phyloP scores from a whole-genome alignment of 148 eudicot genomes.

The Cornus florida region DNA sequence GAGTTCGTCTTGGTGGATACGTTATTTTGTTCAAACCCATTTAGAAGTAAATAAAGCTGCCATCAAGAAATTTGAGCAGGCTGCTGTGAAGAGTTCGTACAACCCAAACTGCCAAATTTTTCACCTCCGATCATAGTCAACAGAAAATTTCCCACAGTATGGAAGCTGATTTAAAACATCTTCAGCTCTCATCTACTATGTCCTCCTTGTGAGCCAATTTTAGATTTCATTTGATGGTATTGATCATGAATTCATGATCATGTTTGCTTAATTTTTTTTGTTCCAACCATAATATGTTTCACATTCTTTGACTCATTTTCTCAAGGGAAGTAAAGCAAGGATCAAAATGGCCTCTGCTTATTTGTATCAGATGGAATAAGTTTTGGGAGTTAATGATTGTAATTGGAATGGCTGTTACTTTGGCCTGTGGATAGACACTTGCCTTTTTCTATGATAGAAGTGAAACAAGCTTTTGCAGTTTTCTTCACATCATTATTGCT shows the following conservation, averaged over 20 bases:
- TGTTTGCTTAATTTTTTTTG: background rate
- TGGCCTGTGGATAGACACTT: no score
- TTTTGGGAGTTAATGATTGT: background rate
- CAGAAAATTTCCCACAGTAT: background rate
- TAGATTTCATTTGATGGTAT: background rate
- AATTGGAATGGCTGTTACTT: background rate
- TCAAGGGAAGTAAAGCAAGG: background rate
- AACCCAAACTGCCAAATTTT: slow-evolving; percentile 31
- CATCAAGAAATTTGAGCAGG: slow-evolving; percentile 30
- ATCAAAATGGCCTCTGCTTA: background rate
- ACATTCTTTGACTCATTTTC: background rate
- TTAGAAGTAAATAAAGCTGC: slow-evolving; percentile 34
- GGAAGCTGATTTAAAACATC: background rate
- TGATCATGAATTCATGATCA: background rate
- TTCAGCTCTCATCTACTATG: no score
- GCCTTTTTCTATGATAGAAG: no score
- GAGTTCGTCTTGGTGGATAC: slow-evolving; percentile 34
- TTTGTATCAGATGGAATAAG: background rate
- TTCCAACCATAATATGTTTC: background rate
- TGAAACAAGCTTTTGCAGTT: no score
- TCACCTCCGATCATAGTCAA: slow-evolving; percentile 27
- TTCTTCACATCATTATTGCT: no score
- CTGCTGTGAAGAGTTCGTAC: slow-evolving; percentile 24
- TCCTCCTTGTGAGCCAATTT: background rate
- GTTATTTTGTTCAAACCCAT: slow-evolving; percentile 28